phyloP scores from a whole-genome alignment of 2,329 filamentous ascomycete genomes.

The Anthostomella pinea region DNA sequence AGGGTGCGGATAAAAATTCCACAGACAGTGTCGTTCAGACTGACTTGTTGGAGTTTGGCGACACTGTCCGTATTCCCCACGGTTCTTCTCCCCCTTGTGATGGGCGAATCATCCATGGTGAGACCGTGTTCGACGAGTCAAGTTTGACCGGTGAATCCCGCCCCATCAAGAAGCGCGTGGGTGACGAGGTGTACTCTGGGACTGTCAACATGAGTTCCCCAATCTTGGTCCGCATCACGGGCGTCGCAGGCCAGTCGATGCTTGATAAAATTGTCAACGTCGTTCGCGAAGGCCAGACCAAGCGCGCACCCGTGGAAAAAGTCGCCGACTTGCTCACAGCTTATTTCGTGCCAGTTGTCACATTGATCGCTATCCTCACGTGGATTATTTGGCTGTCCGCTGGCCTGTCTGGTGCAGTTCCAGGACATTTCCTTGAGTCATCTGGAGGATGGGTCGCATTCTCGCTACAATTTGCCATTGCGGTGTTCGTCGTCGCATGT shows the following conservation, averaged over 20 bases:
- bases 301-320: slow-evolving; percentile 71
- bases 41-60: slow-evolving; percentile 72
- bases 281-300: slow-evolving; percentile 74
- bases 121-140: slow-evolving; percentile 79
- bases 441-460: slow-evolving; percentile 68
- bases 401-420: slow-evolving; percentile 56
- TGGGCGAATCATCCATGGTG: slow-evolving; percentile 61
- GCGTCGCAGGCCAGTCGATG: slow-evolving; percentile 67
- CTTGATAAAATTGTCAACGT: slow-evolving; percentile 76
- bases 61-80: slow-evolving; percentile 70
- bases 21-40: slow-evolving; percentile 46
- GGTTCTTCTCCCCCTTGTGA: slow-evolving; percentile 85
- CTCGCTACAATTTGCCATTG: slow-evolving; percentile 78
- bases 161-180: slow-evolving; percentile 59
- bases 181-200: slow-evolving; percentile 67
- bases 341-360: slow-evolving; percentile 74
- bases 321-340: slow-evolving; percentile 70
- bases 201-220: slow-evolving; percentile 70
- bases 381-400: slow-evolving; percentile 71
- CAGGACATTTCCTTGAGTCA: slow-evolving; percentile 53
- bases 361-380: slow-evolving; percentile 64
- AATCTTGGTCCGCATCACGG: slow-evolving; percentile 61
- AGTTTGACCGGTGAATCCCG: slow-evolving; percentile 80
- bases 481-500: slow-evolving; percentile 84
- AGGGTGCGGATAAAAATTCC: slow-evolving; percentile 36